A percentile compares a stretch with the other conserved stretches of the same genome.
Conservation (phyloP, 352 stramenopile species). For the Pythium myriotylum region DNA sequence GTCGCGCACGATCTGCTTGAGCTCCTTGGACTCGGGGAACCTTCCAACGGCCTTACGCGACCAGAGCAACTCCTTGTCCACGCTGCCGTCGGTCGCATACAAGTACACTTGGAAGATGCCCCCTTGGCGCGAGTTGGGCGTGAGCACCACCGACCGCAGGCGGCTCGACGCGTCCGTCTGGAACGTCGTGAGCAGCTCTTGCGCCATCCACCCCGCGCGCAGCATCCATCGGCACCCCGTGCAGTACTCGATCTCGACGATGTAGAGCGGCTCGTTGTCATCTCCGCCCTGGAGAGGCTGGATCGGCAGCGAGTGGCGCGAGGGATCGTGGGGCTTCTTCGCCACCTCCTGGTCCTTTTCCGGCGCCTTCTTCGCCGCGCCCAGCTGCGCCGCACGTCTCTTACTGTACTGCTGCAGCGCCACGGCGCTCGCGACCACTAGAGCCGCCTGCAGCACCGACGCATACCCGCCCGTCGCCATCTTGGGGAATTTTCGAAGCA, state of each 20-base stretch:
- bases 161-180: constrained; percentile 58
- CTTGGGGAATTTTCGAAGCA: constrained; percentile 6
- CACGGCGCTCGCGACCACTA: constrained; percentile 32
- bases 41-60: constrained; percentile 74
- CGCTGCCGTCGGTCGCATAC: constrained; percentile 36
- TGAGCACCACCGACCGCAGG: constrained; percentile 65
- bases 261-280: constrained; percentile 34
- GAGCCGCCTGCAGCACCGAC: constrained; percentile 29
- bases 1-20: constrained; percentile 93
- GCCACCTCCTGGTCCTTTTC: background rate
- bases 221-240: constrained; percentile 91
- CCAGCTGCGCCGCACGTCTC: constrained; percentile 11
- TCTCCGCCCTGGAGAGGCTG: constrained; percentile 1
- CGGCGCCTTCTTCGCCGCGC: constrained; percentile 6
- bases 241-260: constrained; percentile 93
- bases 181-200: constrained; percentile 94
- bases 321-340: background rate
- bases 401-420: constrained; percentile 50
- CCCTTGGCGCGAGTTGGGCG: constrained; percentile 56
- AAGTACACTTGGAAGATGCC: constrained; percentile 75
- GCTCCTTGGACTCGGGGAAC: constrained; percentile 92
- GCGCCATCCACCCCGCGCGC: constrained; percentile 85
- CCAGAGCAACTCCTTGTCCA: constrained; percentile 77
- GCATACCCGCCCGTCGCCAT: constrained; percentile 17
- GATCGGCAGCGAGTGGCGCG: constrained; percentile 20